A percentile compares a stretch with the other conserved stretches of the same genome.
Conservation (phyloP, 2,329 filamentous ascomycete species). For the Trichoderma sp. region DNA sequence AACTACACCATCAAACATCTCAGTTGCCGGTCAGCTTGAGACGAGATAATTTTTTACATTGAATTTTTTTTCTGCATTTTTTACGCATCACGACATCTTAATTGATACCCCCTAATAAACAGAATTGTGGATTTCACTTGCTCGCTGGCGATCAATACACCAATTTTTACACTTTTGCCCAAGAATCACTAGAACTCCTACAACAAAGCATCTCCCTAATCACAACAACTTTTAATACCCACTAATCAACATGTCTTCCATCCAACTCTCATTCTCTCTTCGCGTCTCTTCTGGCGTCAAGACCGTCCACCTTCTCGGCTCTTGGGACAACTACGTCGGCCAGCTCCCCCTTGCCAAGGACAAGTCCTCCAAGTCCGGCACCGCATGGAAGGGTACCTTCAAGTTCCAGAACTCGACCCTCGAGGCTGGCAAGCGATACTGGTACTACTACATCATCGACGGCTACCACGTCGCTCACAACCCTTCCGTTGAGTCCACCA, state of each 20-base stretch:
- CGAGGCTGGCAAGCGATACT: conserved; percentile 89
- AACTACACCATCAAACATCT: conserved; percentile 24
- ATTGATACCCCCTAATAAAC: conserved; percentile 44
- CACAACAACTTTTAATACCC: conserved; percentile 26
- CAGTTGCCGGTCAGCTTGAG: conserved; percentile 45
- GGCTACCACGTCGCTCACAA: conserved; percentile 98
- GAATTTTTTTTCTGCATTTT: conserved; percentile 23
- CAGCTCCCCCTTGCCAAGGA: conserved; percentile 95
- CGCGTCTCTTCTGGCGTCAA: conserved; percentile 95
- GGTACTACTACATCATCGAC: conserved; percentile 99
- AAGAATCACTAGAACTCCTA: conserved; percentile 20
- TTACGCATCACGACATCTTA: conserved; percentile 21
- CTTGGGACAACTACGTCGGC: conserved; percentile 95
- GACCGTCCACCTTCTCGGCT: conserved; percentile 94
- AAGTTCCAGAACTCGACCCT: conserved; percentile 87
- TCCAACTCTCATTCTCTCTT: conserved; percentile 93
- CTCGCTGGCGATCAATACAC: conserved; percentile 43
- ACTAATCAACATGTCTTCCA: conserved; percentile 70
- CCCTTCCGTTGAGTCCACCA: conserved; percentile 81
- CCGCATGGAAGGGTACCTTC: conserved; percentile 88
- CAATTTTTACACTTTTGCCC: conserved; percentile 15
- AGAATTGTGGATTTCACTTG: conserved; percentile 55
- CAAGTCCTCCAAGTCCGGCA: conserved; percentile 77
- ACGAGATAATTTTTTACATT: conserved; percentile 28
- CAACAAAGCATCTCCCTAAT: conserved; percentile 25